Evolutionary conservation across 257 asterid genomes (phyloP), one percentile per base, ranked within the genome.

Genomic region (Scutellaria minor): DNA sequence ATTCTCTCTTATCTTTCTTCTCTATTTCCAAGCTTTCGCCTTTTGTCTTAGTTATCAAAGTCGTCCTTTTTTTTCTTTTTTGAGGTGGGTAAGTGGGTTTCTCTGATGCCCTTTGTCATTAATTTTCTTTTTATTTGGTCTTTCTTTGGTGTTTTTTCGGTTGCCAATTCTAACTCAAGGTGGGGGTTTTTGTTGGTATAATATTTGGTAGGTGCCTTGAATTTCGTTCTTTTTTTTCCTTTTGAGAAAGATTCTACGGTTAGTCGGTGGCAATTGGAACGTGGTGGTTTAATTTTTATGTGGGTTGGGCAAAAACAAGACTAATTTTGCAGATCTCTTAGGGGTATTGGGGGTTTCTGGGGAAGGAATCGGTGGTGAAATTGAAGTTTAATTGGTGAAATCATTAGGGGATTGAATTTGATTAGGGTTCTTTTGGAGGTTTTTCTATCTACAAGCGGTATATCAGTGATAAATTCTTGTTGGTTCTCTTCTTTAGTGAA

Each of bases 181-280:
- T 45, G 74, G 63, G 73, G 80, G 10, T 40, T 56, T 65, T 53
- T 54, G 46, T 64, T 51, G 59, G 9, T 62, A 60, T 64, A 47
- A 9, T 68, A 69, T 72, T 55, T 56, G 82, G 77, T 46, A 35
- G 68, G 68, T 74, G 75, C 52, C 58, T 66, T 66, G 63, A 80
- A 68, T 45, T 51, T 51, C 39, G 72, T 14, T 77, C 20, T 44
- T n/a, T 44, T 13, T 55, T 27, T 46, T 46, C 40, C 70, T 71
- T 66, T 39, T 71, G 53, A 62, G 71, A 53, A 74, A 51, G 81
- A 66, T 81, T 80, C 68, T 72, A 64, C 70, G 63, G 81, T 80
- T 80, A 68, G 87, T 72, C 78, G 78, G 80, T 72, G 77, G 76
- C 64, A 31, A 74, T 66, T 61, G 68, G 61, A 59, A 7, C 66